Conservation (phyloP, 2,329 filamentous ascomycete species). For the Simplicillium aogashimaense region DNA sequence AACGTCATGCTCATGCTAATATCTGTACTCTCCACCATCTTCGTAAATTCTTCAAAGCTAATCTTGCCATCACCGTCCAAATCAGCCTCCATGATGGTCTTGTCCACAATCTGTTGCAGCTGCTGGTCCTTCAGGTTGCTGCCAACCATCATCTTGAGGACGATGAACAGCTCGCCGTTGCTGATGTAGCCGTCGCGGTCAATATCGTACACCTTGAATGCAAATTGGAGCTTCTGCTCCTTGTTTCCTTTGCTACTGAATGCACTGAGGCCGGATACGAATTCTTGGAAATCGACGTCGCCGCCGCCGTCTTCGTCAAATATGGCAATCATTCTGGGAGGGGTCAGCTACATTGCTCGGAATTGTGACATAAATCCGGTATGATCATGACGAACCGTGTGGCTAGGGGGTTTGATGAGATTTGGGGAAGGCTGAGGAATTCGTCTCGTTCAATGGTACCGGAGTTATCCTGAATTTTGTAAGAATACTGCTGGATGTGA, state of each 20-base stretch:
- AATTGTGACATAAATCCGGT: background rate
- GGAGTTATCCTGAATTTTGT: conserved; percentile 67
- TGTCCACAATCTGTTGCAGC: conserved; percentile 98
- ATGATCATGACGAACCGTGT: conserved; percentile 55
- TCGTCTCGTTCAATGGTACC: conserved; percentile 98
- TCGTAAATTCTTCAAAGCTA: conserved; percentile 96
- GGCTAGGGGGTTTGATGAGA: conserved; percentile 93
- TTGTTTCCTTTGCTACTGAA: conserved; percentile 99
- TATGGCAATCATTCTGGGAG: conserved; percentile 85
- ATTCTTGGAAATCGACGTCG: conserved; percentile 97
- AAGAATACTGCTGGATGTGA: too few relatives aligned
- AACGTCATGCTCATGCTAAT: conserved; percentile 68
- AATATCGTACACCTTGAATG: conserved; percentile 99
- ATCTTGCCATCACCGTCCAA: conserved; percentile 94
- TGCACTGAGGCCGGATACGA: conserved; percentile 86
- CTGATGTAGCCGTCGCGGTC: conserved; percentile 97
- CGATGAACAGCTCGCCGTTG: conserved; percentile 98
- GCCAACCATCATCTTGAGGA: conserved; percentile 99
- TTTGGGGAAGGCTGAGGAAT: conserved; percentile 92
- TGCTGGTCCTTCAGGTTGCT: conserved; percentile 99
- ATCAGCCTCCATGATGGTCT: conserved; percentile 99
- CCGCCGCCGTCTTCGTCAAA: conserved; percentile 98
- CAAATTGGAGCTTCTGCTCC: conserved; percentile 94
- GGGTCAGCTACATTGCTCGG: background rate
- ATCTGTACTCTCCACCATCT: conserved; percentile 96